Evolutionary conservation across 2,329 filamentous ascomycete genomes (phyloP).

Genomic region (Aspergillus sp.): DNA sequence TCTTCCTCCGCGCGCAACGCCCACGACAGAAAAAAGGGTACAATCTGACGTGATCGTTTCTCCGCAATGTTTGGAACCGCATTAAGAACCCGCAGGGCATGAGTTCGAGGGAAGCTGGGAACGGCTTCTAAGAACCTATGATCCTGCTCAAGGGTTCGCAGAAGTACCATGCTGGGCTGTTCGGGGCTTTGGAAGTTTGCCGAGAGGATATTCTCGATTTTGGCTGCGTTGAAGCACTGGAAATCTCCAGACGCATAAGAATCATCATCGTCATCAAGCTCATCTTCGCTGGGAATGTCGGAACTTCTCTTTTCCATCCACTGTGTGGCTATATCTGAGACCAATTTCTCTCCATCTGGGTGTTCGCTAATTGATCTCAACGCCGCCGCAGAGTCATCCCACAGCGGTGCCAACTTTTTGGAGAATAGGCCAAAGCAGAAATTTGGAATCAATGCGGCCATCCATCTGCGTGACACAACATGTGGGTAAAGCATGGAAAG

Average conservation of each 20-base stretch:
- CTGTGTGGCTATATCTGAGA: slow-evolving; percentile 63
- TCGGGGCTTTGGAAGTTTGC: slow-evolving; percentile 46
- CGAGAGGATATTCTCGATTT: slow-evolving; percentile 45
- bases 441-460: slow-evolving; percentile 62
- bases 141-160: slow-evolving; percentile 53
- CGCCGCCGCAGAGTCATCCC: slow-evolving; percentile 71
- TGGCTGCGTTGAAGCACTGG: slow-evolving; percentile 67
- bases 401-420: slow-evolving; percentile 72
- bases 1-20: slow-evolving; percentile 46
- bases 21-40: slow-evolving; percentile 81
- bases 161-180: slow-evolving; percentile 50
- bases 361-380: slow-evolving; percentile 65
- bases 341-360: slow-evolving; percentile 60
- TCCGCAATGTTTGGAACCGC: slow-evolving; percentile 70
- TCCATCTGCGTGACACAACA: slow-evolving; percentile 51
- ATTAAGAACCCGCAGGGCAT: slow-evolving; percentile 70
- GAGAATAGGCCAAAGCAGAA: slow-evolving; percentile 88
- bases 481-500: slow-evolving; percentile 57
- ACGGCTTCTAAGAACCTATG: slow-evolving; percentile 36
- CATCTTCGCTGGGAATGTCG: slow-evolving; percentile 12
- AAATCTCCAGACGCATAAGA: slow-evolving; percentile 47
- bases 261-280: slow-evolving; percentile 15
- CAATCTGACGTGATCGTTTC: slow-evolving; percentile 71
- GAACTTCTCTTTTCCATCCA: slow-evolving; percentile 54
- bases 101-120: slow-evolving; percentile 52